Evolutionary conservation across 345 rosid species (phyloP).

Genomic region (Populus tremula): DNA sequence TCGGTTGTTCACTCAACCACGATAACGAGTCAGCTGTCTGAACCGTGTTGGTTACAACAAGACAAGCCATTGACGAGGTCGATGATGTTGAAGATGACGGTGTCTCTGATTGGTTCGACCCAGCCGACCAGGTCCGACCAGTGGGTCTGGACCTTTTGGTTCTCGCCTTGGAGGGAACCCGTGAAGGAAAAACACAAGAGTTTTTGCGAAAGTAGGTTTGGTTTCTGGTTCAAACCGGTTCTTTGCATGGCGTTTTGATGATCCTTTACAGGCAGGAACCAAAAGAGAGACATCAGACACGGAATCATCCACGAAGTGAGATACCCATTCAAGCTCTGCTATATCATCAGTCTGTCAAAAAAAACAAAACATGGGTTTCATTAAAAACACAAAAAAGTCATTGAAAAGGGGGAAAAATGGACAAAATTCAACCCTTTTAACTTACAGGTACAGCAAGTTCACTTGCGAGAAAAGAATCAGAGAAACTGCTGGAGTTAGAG

Average conservation of each 20-base stretch:
- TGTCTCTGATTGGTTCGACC: constrained; percentile 28
- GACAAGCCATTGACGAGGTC: constrained; percentile 5
- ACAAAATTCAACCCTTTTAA: neutral
- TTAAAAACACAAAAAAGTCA: neutral
- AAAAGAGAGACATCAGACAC: constrained; percentile 25
- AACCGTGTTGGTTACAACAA: neutral
- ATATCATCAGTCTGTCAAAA: constrained; percentile 39
- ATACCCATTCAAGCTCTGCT: constrained; percentile 60
- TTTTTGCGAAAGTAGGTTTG: constrained; percentile 5
- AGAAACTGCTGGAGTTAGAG: constrained; percentile 26
- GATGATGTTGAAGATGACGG: constrained; percentile 24
- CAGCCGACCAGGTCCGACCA: constrained; percentile 31
- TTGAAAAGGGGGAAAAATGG: no score
- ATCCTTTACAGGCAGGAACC: constrained; percentile 10
- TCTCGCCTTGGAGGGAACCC: constrained; percentile 45
- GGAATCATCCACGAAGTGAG: constrained; percentile 54
- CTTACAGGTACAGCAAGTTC: constrained; percentile 45
- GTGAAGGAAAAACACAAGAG: constrained; percentile 19
- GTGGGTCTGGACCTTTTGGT: constrained; percentile 36
- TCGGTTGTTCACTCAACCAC: constrained; percentile 17
- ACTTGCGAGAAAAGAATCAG: constrained; percentile 26
- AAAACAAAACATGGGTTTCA: neutral
- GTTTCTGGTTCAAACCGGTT: constrained; percentile 20
- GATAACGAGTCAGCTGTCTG: constrained; percentile 1
- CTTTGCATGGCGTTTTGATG: constrained; percentile 8